These are phyloP conservation scores for Entoloma clypeatum DNA, from an alignment of 1,284 basidiomycete genomes.

Conservation along the genomic window DNA sequence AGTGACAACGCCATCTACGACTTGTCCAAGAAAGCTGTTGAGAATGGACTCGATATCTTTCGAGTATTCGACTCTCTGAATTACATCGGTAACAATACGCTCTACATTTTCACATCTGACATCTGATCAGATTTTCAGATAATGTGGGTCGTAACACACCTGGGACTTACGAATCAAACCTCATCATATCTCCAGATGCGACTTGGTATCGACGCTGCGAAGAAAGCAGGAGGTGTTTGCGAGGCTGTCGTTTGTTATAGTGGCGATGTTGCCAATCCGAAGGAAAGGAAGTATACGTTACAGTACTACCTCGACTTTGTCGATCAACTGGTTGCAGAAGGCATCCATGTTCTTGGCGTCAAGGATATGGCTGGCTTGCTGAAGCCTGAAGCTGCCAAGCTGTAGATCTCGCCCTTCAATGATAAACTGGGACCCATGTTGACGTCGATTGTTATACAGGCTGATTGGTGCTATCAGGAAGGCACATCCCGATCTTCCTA, in stretches of 20 bases:
- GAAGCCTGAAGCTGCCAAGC: slow-evolving; percentile 89
- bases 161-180: too few species aligned
- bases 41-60: slow-evolving; percentile 99
- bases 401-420: slow-evolving; percentile 46
- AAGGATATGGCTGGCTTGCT: slow-evolving; percentile 99
- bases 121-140: slow-evolving; percentile 7
- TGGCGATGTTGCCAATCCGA: slow-evolving; percentile 94
- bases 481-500: slow-evolving; percentile 96
- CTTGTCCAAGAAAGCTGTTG: slow-evolving; percentile 96
- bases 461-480: slow-evolving; percentile 93
- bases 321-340: slow-evolving; percentile 90
- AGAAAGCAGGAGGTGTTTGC: slow-evolving; percentile 98
- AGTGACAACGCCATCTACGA: slow-evolving; percentile 99
- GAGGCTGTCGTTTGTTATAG: slow-evolving; percentile 99
- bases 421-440: slow-evolving; percentile 6
- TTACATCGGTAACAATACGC: slow-evolving; percentile 89
- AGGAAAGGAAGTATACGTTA: slow-evolving; percentile 97
- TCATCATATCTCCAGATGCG: too few species aligned
- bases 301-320: slow-evolving; percentile 98
- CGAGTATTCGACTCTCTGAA: slow-evolving; percentile 99
- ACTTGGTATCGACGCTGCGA: slow-evolving; percentile 97
- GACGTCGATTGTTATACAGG: slow-evolving; percentile 33
- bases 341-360: slow-evolving; percentile 96
- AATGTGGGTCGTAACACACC: slow-evolving; percentile 10
- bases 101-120: slow-evolving; percentile 3